Conservation (phyloP, 495 filamentous ascomycete genomes). For the Bathelium albidoporum region DNA sequence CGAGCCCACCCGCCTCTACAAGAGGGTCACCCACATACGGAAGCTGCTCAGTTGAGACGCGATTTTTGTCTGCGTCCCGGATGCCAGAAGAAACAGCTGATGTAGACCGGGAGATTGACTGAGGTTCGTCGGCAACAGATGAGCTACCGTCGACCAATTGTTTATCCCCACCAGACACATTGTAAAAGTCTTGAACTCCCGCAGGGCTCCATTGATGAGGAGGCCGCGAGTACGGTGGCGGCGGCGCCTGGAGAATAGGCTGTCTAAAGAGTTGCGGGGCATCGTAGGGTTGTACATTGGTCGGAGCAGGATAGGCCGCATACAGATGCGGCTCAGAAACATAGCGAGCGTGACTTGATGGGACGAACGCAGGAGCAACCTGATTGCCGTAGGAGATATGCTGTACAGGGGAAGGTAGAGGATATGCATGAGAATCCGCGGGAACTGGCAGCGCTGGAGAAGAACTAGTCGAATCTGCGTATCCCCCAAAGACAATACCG, state of each 20-base stretch:
- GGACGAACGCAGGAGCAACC: slow-evolving; percentile 10
- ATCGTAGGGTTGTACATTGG: background rate
- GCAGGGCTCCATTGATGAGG: background rate
- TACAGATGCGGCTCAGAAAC: slow-evolving; percentile 19
- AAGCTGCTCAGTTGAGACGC: background rate
- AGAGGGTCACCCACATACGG: background rate
- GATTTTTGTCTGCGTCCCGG: background rate
- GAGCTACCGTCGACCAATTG: background rate
- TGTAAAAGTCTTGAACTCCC: background rate
- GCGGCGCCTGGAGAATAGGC: background rate
- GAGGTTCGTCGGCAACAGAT: background rate
- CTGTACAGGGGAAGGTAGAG: slow-evolving; percentile 14
- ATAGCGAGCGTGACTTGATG: slow-evolving; percentile 24
- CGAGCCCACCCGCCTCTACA: background rate
- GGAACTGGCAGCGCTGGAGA: slow-evolving; percentile 24
- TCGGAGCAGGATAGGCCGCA: slow-evolving; percentile 4
- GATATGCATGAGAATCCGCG: background rate
- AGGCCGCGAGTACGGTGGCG: background rate
- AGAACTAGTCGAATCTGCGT: slow-evolving; percentile 23
- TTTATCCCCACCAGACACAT: background rate
- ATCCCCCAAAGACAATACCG: slow-evolving; percentile 27
- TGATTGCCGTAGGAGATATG: background rate
- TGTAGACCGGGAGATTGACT: background rate
- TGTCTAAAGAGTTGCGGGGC: background rate
- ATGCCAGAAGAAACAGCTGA: background rate